A percentile compares a stretch with the other conserved stretches of the same genome.
Evolutionary conservation across 108 stramenopile species (phyloP).

Genomic region (Aurantiochytrium sp.): DNA sequence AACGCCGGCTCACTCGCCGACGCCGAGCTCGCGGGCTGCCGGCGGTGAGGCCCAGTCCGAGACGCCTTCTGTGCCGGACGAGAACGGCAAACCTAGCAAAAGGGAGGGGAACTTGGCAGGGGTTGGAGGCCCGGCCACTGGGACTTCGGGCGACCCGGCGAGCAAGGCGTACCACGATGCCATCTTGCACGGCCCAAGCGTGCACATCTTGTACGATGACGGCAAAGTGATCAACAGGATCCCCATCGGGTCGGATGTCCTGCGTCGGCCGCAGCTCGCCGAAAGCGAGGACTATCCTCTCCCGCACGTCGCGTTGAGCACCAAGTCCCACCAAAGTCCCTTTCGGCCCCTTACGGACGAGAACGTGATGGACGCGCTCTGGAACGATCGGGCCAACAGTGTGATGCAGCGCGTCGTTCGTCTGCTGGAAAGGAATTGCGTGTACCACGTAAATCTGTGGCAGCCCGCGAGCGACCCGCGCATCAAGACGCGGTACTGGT

Average conservation of each 20-base stretch:
- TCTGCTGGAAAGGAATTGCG: background rate
- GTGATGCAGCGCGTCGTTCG: background rate
- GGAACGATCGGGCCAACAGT: background rate
- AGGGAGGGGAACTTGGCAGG: background rate
- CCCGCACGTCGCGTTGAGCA: background rate
- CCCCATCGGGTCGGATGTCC: background rate
- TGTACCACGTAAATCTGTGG: background rate
- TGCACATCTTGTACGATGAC: constrained; percentile 4
- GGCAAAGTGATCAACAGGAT: background rate
- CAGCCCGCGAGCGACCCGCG: background rate
- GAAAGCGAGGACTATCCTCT: background rate
- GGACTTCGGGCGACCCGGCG: background rate
- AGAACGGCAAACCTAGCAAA: background rate
- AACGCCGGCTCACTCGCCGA: too few relatives aligned
- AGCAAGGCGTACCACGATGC: background rate
- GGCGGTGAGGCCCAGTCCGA: too few relatives aligned
- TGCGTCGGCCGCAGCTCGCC: background rate
- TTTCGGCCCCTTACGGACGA: constrained; percentile 2
- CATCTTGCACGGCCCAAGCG: background rate
- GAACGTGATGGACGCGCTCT: background rate
- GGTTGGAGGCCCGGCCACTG: background rate
- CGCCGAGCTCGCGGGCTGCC: too few relatives aligned
- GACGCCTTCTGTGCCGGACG: too few relatives aligned
- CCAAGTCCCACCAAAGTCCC: background rate
- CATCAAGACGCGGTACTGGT: constrained; percentile 17